Conservation (phyloP, 805 yeast species). For the Saturnispora silvae region DNA sequence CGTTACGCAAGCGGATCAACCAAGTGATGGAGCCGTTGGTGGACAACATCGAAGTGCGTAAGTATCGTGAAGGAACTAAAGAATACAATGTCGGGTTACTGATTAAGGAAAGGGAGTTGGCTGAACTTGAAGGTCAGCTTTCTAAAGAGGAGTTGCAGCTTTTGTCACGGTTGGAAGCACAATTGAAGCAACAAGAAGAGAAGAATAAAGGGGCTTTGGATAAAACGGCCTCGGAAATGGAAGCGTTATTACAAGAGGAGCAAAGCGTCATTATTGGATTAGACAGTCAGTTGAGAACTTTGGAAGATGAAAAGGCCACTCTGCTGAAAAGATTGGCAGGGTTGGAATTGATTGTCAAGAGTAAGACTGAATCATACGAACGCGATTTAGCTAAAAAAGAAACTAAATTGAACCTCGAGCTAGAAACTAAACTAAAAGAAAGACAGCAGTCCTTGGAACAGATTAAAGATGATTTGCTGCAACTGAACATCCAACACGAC, state of each 20-base stretch:
- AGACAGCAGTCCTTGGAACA: background rate
- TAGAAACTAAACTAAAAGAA: background rate
- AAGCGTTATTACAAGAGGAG: background rate
- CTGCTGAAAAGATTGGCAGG: constrained; percentile 1
- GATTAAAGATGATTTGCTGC: background rate
- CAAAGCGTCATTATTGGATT: background rate
- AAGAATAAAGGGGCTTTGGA: background rate
- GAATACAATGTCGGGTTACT: background rate
- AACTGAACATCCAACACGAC: background rate
- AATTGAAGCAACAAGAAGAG: background rate
- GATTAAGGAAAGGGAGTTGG: constrained; percentile 4
- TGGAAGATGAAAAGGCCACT: background rate
- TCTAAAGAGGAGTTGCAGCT: background rate
- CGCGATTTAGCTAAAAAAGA: background rate
- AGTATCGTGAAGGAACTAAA: constrained; percentile 2
- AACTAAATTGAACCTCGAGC: background rate
- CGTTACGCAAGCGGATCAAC: constrained; percentile 3
- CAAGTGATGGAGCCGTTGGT: constrained; percentile 4
- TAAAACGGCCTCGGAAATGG: constrained; percentile 4
- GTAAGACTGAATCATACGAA: background rate
- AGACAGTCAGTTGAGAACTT: background rate
- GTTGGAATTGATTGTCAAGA: background rate
- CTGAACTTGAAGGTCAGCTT: background rate
- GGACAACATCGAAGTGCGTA: constrained; percentile 1
- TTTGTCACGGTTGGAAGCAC: too few relatives aligned